Base-by-base conservation (phyloP, 768 basidiomycete species). In the Psilocybe azurescens region DNA sequence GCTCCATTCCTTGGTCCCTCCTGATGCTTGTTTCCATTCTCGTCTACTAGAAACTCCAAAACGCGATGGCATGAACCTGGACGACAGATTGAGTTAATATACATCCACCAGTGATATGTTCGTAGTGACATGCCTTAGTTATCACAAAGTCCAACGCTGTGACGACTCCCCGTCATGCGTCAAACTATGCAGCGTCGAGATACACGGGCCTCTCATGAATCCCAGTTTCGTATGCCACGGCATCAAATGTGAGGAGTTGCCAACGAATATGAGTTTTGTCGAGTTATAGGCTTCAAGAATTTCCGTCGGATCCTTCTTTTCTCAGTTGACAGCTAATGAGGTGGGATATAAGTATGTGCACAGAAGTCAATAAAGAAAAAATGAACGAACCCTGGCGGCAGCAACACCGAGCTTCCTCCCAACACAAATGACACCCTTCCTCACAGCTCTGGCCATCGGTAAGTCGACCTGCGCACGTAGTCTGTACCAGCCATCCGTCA, bases 401-500 rank as follows among this genome's bases (percentile, higher is more conserved):
- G 86, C 83, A 39, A 95, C 80, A 5, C 85, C 88, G 18, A 99
- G 81, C 79, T 99, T 99, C 64, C 89, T 83, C 1, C 97, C 97
- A 5, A 91, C 77, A 44, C 80, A 77, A 50, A 99, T 83, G 50
- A 83, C 79, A 0, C 91, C 89, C 28, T 82, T 83, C 50, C 80
- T 79, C 8, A 91, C 75, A 1, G 93, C 96, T 48, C 90, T 83
- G 2, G 81, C 81, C 20, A 99, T 79, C 3, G 91, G 84, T 18
- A 77, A 75, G 73, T 99, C 97, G 11, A 93, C 80, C 50, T 82
- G 81, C 0, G 94, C 92, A 13, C 88, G 86, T 6, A 99, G 79
- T 30, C 89, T 79, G 69, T 99, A 99, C 97, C 97, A 99, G 13
- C 97, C 97, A 71, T 99, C 97, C 0, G 95, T 95, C n/a, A 99